Conservation (phyloP, 306 rosid species). For the Prunus dulcis region DNA sequence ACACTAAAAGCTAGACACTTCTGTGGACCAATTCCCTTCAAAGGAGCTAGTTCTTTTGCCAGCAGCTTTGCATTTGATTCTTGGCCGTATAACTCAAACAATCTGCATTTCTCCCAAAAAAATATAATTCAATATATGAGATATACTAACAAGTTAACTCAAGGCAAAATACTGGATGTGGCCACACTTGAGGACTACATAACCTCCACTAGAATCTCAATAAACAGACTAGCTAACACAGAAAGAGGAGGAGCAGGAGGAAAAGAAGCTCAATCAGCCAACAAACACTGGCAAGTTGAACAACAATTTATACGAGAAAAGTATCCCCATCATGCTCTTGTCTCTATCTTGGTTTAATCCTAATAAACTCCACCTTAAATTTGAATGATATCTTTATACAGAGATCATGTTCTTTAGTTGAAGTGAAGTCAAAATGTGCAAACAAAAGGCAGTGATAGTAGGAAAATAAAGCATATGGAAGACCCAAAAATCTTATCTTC, state of each 20-base stretch:
- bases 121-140: background rate
- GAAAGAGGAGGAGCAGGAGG: background rate
- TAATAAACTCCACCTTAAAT: background rate
- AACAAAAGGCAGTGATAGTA: background rate
- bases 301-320: background rate
- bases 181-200: background rate
- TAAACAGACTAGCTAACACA: background rate
- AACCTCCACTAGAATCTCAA: background rate
- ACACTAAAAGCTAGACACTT: slow-evolving; percentile 76
- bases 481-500: background rate
- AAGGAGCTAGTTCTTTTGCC: slow-evolving; percentile 56
- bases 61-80: slow-evolving; percentile 58
- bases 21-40: slow-evolving; percentile 59
- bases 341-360: background rate
- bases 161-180: slow-evolving; percentile 2
- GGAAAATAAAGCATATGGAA: background rate
- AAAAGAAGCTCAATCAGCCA: background rate
- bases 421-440: background rate
- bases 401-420: background rate
- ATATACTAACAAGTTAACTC: background rate
- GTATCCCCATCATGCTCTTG: background rate
- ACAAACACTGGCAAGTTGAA: background rate
- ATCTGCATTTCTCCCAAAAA: slow-evolving; percentile 37
- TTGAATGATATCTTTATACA: background rate
- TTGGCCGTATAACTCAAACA: slow-evolving; percentile 56